Conservation (phyloP, 2,329 filamentous ascomycete genomes). For the Fusarium palustre region DNA sequence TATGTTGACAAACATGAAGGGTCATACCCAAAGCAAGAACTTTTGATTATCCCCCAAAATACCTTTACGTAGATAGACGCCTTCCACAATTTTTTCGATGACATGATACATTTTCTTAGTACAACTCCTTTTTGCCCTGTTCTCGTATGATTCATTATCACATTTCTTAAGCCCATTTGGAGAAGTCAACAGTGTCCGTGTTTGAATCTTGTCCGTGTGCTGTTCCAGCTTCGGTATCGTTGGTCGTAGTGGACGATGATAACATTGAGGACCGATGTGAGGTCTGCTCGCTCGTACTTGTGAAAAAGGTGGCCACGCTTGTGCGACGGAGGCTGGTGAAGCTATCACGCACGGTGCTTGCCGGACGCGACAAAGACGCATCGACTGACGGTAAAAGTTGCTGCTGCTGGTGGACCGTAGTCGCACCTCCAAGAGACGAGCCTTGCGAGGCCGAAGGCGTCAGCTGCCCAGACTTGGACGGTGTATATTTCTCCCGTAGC, state of each 20-base stretch:
- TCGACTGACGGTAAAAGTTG: slow-evolving; percentile 40
- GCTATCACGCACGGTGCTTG: slow-evolving; percentile 68
- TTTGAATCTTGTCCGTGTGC: slow-evolving; percentile 48
- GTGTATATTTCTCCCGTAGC: slow-evolving; percentile 76
- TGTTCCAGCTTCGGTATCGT: slow-evolving; percentile 64
- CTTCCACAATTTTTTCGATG: slow-evolving; percentile 26
- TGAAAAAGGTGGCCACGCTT: slow-evolving; percentile 75
- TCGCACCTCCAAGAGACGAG: slow-evolving; percentile 47
- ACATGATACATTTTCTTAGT: slow-evolving; percentile 27
- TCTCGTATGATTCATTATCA: slow-evolving; percentile 1
- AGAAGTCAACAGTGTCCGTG: slow-evolving; percentile 55
- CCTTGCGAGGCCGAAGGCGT: slow-evolving; percentile 48
- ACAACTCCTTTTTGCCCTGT: slow-evolving; percentile 21
- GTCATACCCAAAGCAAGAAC: slow-evolving; percentile 41
- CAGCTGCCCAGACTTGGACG: slow-evolving; percentile 53
- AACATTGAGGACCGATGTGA: slow-evolving; percentile 71
- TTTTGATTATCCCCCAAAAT: slow-evolving; percentile 41
- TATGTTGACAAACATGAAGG: slow-evolving; percentile 31
- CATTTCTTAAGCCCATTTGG: slow-evolving; percentile 52
- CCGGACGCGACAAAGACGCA: slow-evolving; percentile 53
- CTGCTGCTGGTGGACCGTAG: slow-evolving; percentile 39
- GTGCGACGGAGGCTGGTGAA: slow-evolving; percentile 70
- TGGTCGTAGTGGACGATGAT: slow-evolving; percentile 64
- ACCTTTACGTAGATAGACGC: slow-evolving; percentile 50
- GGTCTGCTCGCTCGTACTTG: slow-evolving; percentile 65